phyloP scores from a whole-genome alignment of 331 rosid species.

The Erythrophleum ivorense region DNA sequence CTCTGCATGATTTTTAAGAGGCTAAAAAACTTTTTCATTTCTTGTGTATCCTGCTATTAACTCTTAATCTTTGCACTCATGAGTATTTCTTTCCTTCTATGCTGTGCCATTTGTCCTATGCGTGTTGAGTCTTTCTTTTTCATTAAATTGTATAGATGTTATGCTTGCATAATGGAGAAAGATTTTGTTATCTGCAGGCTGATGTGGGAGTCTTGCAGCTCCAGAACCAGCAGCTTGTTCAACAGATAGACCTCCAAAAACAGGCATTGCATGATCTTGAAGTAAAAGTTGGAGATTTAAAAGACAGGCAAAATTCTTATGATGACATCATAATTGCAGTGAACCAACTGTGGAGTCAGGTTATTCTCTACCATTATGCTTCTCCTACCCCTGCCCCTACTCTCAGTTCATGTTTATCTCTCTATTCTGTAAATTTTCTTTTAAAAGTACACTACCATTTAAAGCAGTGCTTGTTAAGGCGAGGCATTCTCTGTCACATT shows the following conservation, averaged over 20 bases:
- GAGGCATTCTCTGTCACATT: conserved; percentile 25
- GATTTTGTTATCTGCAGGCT: conserved; percentile 57
- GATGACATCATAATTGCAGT: conserved; percentile 70
- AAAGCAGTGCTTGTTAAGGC: conserved; percentile 23
- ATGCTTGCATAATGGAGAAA: conserved; percentile 22
- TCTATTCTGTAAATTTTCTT: conserved; percentile 21
- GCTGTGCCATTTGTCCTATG: background rate
- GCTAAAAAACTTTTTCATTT: background rate
- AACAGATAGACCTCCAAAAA: conserved; percentile 73
- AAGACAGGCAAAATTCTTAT: conserved; percentile 67
- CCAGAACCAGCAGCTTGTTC: conserved; percentile 89
- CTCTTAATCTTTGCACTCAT: background rate
- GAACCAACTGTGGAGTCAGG: conserved; percentile 90
- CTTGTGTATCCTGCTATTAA: conserved; percentile 21
- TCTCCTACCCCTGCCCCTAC: background rate
- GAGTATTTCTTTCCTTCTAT: background rate
- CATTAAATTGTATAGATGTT: conserved; percentile 4
- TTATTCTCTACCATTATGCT: conserved; percentile 41
- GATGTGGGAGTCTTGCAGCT: conserved; percentile 76
- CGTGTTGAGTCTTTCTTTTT: conserved; percentile 9
- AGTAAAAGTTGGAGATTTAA: conserved; percentile 55
- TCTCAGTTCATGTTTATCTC: background rate
- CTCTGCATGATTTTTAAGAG: conserved; percentile 8
- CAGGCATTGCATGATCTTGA: conserved; percentile 75
- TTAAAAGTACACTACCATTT: conserved; percentile 9